These are phyloP conservation scores for Hypoxylon sp. DNA, from an alignment of 2,329 filamentous ascomycete genomes.

Conservation along the genomic window DNA sequence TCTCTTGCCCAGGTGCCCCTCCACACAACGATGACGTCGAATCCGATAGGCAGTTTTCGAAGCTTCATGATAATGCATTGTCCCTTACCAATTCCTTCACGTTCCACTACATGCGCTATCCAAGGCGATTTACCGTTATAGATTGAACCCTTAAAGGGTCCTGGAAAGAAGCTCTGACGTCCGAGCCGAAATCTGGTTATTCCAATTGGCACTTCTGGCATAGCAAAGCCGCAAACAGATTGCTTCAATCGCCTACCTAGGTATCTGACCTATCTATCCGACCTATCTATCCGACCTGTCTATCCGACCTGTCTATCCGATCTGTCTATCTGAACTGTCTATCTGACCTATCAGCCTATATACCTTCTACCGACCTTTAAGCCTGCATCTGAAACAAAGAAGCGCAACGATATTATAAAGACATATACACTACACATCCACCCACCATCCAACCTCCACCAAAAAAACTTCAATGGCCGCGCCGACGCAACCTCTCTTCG, in stretches of 20 bases:
- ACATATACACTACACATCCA: not conserved
- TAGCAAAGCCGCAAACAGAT: not conserved
- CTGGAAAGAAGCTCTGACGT: not conserved
- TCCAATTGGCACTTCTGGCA: not conserved
- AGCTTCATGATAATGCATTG: constrained; percentile 16
- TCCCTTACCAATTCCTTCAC: constrained; percentile 7
- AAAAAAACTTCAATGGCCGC: not conserved
- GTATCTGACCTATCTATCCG: not conserved
- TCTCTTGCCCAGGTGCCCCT: constrained; percentile 26
- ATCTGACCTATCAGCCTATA: not conserved
- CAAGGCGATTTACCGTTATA: not conserved
- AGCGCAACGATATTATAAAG: not conserved
- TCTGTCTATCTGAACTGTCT: too few relatives aligned
- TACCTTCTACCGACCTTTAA: not conserved
- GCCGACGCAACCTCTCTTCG: constrained; percentile 64
- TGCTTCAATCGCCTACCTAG: not conserved
- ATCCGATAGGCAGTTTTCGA: constrained; percentile 22
- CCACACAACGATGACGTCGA: constrained; percentile 39
- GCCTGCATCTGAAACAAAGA: not conserved
- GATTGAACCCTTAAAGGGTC: constrained; percentile 3
- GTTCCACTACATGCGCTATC: not conserved
- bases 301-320: too few relatives aligned
- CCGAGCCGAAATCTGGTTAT: not conserved
- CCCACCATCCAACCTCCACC: not conserved
- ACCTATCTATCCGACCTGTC: too few relatives aligned